Percentiles rank a stretch among this genome's conserved stretches.
Evolutionary conservation across 1,139 yeast species (phyloP).

Genomic region (Pichia kudriavzevii): DNA sequence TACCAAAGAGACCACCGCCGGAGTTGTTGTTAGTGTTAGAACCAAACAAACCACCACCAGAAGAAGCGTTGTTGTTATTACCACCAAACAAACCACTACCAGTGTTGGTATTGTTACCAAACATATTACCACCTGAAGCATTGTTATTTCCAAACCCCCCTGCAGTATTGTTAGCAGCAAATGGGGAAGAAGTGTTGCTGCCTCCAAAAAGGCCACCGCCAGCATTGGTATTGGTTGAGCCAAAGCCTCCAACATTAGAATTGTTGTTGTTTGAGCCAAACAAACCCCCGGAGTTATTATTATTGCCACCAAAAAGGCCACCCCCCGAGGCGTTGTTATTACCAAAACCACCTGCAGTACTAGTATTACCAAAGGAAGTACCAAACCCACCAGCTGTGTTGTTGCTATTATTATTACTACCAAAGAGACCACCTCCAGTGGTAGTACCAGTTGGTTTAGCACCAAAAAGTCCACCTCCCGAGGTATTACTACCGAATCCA

Average conservation of each 20-base stretch:
- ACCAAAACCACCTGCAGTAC: constrained; percentile 23
- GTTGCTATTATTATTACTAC: constrained; percentile 6
- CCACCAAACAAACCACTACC: constrained; percentile 13
- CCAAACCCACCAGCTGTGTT: constrained; percentile 5
- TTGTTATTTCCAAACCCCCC: constrained; percentile 20
- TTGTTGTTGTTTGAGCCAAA: constrained; percentile 18
- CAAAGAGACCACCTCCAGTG: constrained; percentile 26
- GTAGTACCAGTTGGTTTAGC: constrained; percentile 33
- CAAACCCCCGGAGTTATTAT: constrained; percentile 6
- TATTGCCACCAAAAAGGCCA: constrained; percentile 16
- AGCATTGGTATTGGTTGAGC: constrained; percentile 18
- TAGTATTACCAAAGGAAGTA: constrained; percentile 16
- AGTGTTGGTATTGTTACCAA: constrained; percentile 25
- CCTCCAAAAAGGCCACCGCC: constrained; percentile 16
- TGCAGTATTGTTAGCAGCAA: constrained; percentile 20
- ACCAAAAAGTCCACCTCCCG: constrained; percentile 41
- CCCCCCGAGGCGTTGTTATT: constrained; percentile 16
- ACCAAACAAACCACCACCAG: constrained; percentile 11
- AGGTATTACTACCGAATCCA: constrained; percentile 19
- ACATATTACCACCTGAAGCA: constrained; percentile 20
- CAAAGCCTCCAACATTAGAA: constrained; percentile 22
- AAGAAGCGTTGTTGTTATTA: constrained; percentile 25
- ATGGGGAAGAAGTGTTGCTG: constrained; percentile 18
- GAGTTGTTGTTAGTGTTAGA: constrained; percentile 27
- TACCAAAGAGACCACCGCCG: constrained; percentile 40